These are phyloP conservation scores for Acephala macrosclerotiorum DNA, from an alignment of 2,329 filamentous ascomycete genomes.

Conservation along the genomic window DNA sequence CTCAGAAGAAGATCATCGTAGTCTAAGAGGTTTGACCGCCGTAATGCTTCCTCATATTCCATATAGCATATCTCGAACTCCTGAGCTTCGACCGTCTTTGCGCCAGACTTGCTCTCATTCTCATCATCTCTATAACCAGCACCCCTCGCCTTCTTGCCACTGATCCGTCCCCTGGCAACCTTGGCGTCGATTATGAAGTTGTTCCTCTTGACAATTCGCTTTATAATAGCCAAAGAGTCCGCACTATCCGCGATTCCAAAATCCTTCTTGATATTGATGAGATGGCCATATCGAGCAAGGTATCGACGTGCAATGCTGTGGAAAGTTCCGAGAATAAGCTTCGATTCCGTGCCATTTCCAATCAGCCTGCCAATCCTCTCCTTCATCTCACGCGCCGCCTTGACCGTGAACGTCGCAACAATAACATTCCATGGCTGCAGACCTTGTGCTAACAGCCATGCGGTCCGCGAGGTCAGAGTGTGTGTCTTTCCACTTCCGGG, in stretches of 20 bases:
- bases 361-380: slow-evolving; percentile 82
- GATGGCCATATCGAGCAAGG: slow-evolving; percentile 80
- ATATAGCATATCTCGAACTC: slow-evolving; percentile 76
- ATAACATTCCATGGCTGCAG: slow-evolving; percentile 87
- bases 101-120: slow-evolving; percentile 37
- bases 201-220: slow-evolving; percentile 81
- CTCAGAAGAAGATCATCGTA: slow-evolving; percentile 91
- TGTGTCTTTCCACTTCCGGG: slow-evolving; percentile 89
- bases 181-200: slow-evolving; percentile 73
- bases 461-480: slow-evolving; percentile 90
- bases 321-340: slow-evolving; percentile 89
- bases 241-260: slow-evolving; percentile 91
- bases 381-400: slow-evolving; percentile 93
- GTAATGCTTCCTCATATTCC: slow-evolving; percentile 80
- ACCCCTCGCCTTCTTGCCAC: slow-evolving; percentile 67
- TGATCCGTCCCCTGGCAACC: slow-evolving; percentile 78
- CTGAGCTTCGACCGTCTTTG: slow-evolving; percentile 57
- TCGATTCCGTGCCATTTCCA: slow-evolving; percentile 77
- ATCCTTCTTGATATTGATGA: slow-evolving; percentile 81
- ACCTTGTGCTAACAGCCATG: slow-evolving; percentile 80
- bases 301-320: slow-evolving; percentile 92
- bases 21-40: slow-evolving; percentile 82
- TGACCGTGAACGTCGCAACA: slow-evolving; percentile 96
- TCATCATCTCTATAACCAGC: slow-evolving; percentile 53
- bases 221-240: slow-evolving; percentile 81